Conservation (phyloP, 1,284 basidiomycete genomes). For the Agroathelia rolfsii region DNA sequence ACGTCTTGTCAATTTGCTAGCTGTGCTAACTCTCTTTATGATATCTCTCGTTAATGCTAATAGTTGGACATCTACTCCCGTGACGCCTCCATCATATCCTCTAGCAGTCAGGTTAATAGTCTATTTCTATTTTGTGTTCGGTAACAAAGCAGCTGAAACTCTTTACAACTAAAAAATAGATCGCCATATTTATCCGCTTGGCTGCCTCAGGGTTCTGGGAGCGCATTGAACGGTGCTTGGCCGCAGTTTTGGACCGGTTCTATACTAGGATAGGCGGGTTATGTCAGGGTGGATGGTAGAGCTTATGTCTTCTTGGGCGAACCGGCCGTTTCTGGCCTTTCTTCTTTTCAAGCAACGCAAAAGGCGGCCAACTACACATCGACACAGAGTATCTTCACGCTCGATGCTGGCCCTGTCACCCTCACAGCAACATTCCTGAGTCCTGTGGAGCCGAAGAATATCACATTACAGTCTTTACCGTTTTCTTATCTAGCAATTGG, state of each 20-base stretch:
- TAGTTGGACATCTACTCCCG: slow-evolving; percentile 48
- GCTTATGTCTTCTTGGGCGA: slow-evolving; percentile 52
- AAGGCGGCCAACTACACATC: slow-evolving; percentile 52
- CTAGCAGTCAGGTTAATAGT: no score
- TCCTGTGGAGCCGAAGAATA: slow-evolving; percentile 44
- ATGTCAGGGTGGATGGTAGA: slow-evolving; percentile 48
- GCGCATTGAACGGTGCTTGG: slow-evolving; percentile 51
- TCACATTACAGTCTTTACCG: slow-evolving; percentile 27
- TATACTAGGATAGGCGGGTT: slow-evolving; percentile 62
- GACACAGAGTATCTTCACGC: slow-evolving; percentile 50
- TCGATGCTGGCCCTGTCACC: slow-evolving; percentile 56
- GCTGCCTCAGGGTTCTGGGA: slow-evolving; percentile 43
- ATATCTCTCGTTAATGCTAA: no score
- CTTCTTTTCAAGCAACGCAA: slow-evolving; percentile 41
- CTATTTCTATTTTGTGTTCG: no score
- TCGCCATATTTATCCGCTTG: slow-evolving; percentile 58
- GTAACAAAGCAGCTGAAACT: no score
- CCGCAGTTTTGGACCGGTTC: slow-evolving; percentile 59
- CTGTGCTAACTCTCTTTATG: no score
- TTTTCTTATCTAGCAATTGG: slow-evolving; percentile 31
- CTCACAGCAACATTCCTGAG: slow-evolving; percentile 56
- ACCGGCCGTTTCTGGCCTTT: slow-evolving; percentile 33
- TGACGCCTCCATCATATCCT: slow-evolving; percentile 47
- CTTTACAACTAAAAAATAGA: no score
- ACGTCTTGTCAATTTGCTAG: no score